phyloP scores from a whole-genome alignment of 2,329 filamentous ascomycete species.

The Xylariomycetidae sp. region DNA sequence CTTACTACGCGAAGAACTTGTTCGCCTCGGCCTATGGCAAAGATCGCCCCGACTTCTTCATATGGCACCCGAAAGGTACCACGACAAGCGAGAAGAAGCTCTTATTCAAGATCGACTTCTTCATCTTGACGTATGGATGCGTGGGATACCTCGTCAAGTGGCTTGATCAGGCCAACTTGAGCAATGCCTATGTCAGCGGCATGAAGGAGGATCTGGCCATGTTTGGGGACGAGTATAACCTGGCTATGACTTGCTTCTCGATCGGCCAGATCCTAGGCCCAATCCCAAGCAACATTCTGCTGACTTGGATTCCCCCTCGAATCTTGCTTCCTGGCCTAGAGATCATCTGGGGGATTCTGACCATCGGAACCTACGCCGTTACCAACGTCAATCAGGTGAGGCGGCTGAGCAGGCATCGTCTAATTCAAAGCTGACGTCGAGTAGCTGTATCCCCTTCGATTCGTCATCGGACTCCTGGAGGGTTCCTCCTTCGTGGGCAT shows the following conservation, averaged over 20 bases:
- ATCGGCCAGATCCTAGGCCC: constrained; percentile 11
- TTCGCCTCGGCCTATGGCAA: constrained; percentile 24
- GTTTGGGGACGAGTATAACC: constrained; percentile 3
- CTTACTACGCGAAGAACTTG: constrained; percentile 16
- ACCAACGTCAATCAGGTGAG: constrained; percentile 13
- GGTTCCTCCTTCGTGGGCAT: constrained; percentile 40
- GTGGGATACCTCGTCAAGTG: constrained; percentile 24
- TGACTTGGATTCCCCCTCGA: constrained; percentile 36
- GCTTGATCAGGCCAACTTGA: constrained; percentile 20
- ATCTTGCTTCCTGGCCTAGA: constrained; percentile 41
- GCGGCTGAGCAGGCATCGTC: background rate
- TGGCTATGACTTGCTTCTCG: constrained; percentile 5
- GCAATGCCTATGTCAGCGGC: constrained; percentile 21
- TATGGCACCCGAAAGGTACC: constrained; percentile 22
- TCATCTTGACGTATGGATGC: constrained; percentile 23
- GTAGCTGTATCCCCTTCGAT: constrained; percentile 32
- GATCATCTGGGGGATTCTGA: constrained; percentile 15
- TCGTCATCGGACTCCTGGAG: constrained; percentile 39
- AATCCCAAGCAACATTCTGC: constrained; percentile 14
- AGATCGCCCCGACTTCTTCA: constrained; percentile 17
- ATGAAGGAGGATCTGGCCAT: constrained; percentile 17
- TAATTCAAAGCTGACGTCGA: background rate
- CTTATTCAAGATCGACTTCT: constrained; percentile 25
- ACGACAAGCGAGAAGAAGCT: constrained; percentile 19
- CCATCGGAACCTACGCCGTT: constrained; percentile 15